Evolutionary conservation across 202 grass and related monocot species (phyloP).

Genomic region (Musa balbisiana): DNA sequence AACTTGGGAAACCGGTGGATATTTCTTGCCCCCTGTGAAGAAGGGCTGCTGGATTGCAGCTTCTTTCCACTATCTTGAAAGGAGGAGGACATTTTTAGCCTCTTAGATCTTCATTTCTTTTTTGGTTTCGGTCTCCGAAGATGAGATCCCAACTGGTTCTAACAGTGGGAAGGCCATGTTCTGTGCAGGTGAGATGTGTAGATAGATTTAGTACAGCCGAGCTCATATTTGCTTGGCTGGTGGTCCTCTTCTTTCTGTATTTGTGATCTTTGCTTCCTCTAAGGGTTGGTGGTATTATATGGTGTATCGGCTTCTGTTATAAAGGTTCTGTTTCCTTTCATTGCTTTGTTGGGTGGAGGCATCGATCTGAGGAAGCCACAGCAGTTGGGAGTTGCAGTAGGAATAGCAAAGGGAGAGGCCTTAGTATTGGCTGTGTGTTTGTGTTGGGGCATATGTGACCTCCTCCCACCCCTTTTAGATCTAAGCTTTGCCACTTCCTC

Average conservation of each 20-base stretch:
- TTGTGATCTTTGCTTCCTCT: constrained; percentile 42
- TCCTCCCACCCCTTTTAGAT: background rate
- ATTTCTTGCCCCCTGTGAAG: background rate
- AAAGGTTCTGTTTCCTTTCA: constrained; percentile 20
- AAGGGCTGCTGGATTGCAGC: background rate
- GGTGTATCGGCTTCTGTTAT: constrained; percentile 29
- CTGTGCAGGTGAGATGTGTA: constrained; percentile 33
- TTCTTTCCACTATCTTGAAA: constrained; percentile 8
- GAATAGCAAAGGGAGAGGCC: constrained; percentile 14
- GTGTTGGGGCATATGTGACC: constrained; percentile 30
- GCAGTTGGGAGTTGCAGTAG: constrained; percentile 8
- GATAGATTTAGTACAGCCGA: constrained; percentile 65
- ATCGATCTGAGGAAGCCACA: constrained; percentile 29
- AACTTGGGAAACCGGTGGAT: background rate
- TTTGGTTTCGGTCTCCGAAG: constrained; percentile 11
- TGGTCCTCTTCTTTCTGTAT: constrained; percentile 61
- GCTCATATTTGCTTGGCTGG: constrained; percentile 41
- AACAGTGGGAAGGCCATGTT: constrained; percentile 4
- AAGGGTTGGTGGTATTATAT: constrained; percentile 28
- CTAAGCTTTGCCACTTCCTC: constrained; percentile 5
- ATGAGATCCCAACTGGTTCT: constrained; percentile 28
- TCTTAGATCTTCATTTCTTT: constrained; percentile 13
- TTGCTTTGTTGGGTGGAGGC: constrained; percentile 51
- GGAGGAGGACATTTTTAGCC: background rate
- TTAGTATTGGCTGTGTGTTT: constrained; percentile 34